Percentiles rank a stretch among this genome's conserved stretches.
phyloP scores from a whole-genome alignment of 352 stramenopile species.

The Phytophthora fragariae region DNA sequence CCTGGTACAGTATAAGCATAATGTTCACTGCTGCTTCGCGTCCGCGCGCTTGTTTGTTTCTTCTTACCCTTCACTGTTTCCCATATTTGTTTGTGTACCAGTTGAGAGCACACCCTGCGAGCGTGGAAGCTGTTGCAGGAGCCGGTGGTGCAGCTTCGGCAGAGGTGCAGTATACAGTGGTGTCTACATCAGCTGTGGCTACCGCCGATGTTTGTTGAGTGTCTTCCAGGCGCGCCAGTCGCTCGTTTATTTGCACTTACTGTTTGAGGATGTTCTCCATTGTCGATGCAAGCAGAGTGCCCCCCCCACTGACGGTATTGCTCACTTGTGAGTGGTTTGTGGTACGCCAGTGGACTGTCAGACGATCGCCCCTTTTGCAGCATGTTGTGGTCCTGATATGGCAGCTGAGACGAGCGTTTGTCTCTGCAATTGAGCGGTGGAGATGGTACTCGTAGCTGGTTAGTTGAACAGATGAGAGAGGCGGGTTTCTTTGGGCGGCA shows the following conservation, averaged over 20 bases:
- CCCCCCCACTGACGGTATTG: background rate
- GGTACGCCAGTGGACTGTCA: background rate
- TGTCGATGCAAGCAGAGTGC: conserved; percentile 15
- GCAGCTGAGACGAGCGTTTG: background rate
- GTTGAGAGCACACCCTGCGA: conserved; percentile 10
- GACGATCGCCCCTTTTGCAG: conserved; percentile 2
- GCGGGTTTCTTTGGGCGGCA: background rate
- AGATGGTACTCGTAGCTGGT: background rate
- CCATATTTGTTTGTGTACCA: conserved; percentile 15
- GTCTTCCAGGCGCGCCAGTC: conserved; percentile 4
- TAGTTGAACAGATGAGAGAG: background rate
- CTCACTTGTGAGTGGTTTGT: conserved; percentile 16
- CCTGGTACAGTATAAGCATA: conserved; percentile 15
- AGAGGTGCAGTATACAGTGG: background rate
- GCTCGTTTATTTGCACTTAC: conserved; percentile 2
- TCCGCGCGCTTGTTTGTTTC: conserved; percentile 13
- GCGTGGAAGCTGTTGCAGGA: conserved; percentile 12
- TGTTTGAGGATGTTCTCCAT: conserved; percentile 12
- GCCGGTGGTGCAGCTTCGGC: background rate
- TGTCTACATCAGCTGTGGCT: background rate
- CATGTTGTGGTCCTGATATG: conserved; percentile 12
- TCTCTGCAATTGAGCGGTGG: background rate
- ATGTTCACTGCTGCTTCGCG: conserved; percentile 16
- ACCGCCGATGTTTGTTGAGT: background rate
- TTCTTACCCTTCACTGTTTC: conserved; percentile 18